Base-by-base conservation (phyloP, 345 rosid genomes). In the Raphanus raphanistrum region DNA sequence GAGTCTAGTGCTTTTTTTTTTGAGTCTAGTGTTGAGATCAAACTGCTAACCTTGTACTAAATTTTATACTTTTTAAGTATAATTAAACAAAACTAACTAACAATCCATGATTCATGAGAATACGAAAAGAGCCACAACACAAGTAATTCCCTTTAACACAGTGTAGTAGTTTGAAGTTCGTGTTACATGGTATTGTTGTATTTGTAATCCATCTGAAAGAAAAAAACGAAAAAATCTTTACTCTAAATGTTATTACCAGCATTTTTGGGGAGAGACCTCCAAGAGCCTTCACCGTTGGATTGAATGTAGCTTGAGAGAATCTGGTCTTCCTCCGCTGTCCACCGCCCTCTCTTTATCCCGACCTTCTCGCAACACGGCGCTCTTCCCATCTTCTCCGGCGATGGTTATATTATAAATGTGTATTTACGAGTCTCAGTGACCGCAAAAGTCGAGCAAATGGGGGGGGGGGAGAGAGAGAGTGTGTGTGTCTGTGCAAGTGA, bases 341-440 rank as follows among this genome's bases (percentile, higher is more conserved):
- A 80, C 65, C 83, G 76, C 12, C 83, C 83, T 71, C 72, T 76
- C 66, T 80, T 80, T 9, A 80, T 64, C 33, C 83, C 83, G 21
- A 80, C 63, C 59, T 80, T 80, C 70, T 80, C 83, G 45, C 83
- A 80, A 66, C 83, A 80, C 48, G 83, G 83, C 7, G 83, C 80
- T 72, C 83, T 80, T 66, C 83, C 83, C 83, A 80, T 80, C 27
- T 90, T 80, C 52, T 48, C 76, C 92, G 38, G 92, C 94, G 82
- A 85, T 16, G 7, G 55, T 52, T 52, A 50, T 85, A 38, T 38
- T 33, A 38, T 82, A 85, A 86, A 54, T 90, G 84, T 87, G 36
- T 59, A 35, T 55, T 31, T 29, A 32, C 21, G 63, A 52, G 33
- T 75, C 50, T 3, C 60, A 38, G 17, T 58, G 64, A 41, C 50